phyloP scores from a whole-genome alignment of 164 flowering plant genomes.

The Chloranthus sessilifolius region DNA sequence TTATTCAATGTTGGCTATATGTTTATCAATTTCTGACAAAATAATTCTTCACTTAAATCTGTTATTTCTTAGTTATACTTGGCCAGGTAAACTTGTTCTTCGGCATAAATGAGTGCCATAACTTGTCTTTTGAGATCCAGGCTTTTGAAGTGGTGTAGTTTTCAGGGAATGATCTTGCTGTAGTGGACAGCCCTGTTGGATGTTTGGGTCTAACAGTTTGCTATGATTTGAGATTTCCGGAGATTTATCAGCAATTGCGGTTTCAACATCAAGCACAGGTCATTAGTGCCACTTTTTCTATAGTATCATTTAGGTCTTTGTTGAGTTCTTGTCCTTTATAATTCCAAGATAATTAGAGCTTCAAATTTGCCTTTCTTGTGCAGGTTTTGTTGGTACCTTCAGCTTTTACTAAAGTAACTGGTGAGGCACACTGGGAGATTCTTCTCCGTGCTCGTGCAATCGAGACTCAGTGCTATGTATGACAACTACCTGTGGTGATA shows the following conservation, averaged over 20 bases:
- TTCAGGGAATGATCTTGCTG: slow-evolving; percentile 66
- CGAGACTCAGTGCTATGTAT: slow-evolving; percentile 93
- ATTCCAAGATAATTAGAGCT: background rate
- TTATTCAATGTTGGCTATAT: too few species aligned
- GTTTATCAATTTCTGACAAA: too few species aligned
- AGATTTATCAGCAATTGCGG: slow-evolving; percentile 72
- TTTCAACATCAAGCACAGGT: slow-evolving; percentile 83
- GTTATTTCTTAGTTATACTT: background rate
- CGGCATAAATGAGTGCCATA: background rate
- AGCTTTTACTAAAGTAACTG: slow-evolving; percentile 84
- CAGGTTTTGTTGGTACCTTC: slow-evolving; percentile 86
- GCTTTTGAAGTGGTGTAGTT: slow-evolving; percentile 5
- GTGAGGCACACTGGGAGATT: slow-evolving; percentile 95
- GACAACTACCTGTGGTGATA: slow-evolving; percentile 7
- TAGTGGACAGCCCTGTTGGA: slow-evolving; percentile 76
- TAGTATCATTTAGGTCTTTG: background rate
- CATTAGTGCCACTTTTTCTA: slow-evolving; percentile 3
- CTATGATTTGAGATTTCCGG: slow-evolving; percentile 96
- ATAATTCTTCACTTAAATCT: background rate
- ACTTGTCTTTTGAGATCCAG: background rate
- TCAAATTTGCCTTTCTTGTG: slow-evolving; percentile 8
- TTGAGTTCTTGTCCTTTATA: background rate
- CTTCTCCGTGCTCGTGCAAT: slow-evolving; percentile 95
- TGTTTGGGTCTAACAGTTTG: slow-evolving; percentile 87
- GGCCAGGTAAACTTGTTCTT: background rate